phyloP scores from a whole-genome alignment of 345 rosid species.

The Arabidopsis suecica region DNA sequence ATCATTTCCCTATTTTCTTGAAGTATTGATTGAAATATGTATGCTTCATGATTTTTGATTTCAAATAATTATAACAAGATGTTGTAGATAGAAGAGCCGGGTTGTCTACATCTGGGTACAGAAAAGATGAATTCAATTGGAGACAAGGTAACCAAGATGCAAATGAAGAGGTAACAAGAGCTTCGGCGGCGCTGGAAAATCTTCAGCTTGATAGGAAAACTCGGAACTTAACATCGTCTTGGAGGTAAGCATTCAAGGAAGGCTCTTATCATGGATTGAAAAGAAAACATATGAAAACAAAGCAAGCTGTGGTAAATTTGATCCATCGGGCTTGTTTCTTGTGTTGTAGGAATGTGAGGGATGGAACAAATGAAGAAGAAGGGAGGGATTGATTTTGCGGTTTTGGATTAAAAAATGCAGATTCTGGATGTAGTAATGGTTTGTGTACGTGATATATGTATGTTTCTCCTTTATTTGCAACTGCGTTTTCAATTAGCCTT shows the following conservation, averaged over 20 bases:
- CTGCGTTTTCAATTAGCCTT: not conserved
- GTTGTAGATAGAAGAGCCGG: constrained; percentile 82
- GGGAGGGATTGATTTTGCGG: constrained; percentile 48
- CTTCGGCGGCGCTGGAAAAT: constrained; percentile 85
- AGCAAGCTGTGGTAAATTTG: constrained; percentile 17
- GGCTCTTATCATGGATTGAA: not conserved
- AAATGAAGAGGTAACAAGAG: constrained; percentile 74
- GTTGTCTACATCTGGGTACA: constrained; percentile 68
- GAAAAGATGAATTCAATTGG: constrained; percentile 87
- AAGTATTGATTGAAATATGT: not conserved
- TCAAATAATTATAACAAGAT: constrained; percentile 31
- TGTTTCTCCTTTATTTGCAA: constrained; percentile 19
- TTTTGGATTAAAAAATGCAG: not conserved
- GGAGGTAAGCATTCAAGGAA: constrained; percentile 69
- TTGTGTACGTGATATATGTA: constrained; percentile 34
- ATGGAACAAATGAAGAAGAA: constrained; percentile 67
- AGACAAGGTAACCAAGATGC: constrained; percentile 71
- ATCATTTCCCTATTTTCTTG: constrained; percentile 22
- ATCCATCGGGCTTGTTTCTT: constrained; percentile 9
- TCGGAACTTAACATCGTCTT: constrained; percentile 78
- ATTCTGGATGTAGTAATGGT: constrained; percentile 16
- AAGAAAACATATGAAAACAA: not conserved
- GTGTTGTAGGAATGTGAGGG: constrained; percentile 80
- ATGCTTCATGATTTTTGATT: constrained; percentile 24
- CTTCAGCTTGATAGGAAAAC: constrained; percentile 96